Conservation (phyloP, 2,329 filamentous ascomycete genomes). For the Akanthomyces lecanii region DNA sequence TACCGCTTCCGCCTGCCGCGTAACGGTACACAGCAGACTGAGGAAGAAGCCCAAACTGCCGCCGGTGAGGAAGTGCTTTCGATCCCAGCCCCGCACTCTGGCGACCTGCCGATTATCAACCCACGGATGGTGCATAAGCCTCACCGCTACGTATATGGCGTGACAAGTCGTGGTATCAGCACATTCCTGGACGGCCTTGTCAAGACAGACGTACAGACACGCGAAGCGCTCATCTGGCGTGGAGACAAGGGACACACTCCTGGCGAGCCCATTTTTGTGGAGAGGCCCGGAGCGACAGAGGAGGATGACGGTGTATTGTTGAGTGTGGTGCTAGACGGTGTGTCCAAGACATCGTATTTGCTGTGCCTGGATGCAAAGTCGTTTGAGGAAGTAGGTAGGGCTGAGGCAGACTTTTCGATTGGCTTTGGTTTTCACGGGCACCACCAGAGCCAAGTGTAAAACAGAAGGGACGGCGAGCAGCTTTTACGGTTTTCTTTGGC, state of each 20-base stretch:
- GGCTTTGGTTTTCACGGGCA: constrained; percentile 63
- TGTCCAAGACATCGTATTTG: constrained; percentile 57
- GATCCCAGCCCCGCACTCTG: constrained; percentile 49
- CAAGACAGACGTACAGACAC: constrained; percentile 59
- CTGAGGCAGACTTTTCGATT: constrained; percentile 57
- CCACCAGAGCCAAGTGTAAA: constrained; percentile 29
- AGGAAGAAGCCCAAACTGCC: constrained; percentile 19
- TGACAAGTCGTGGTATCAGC: constrained; percentile 52
- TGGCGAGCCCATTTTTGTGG: constrained; percentile 65
- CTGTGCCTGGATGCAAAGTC: constrained; percentile 60
- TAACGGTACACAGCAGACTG: not conserved
- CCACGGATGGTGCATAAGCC: constrained; percentile 46
- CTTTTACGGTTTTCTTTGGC: not conserved
- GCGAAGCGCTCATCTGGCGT: constrained; percentile 53
- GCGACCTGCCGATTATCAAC: constrained; percentile 66
- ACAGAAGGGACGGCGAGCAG: not conserved
- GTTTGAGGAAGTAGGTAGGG: constrained; percentile 60
- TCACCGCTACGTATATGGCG: constrained; percentile 59
- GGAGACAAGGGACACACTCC: constrained; percentile 57
- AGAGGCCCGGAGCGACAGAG: constrained; percentile 35
- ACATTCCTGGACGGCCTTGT: constrained; percentile 59
- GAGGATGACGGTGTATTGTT: constrained; percentile 64
- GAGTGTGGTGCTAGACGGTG: constrained; percentile 60
- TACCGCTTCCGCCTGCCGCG: constrained; percentile 39
- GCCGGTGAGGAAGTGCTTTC: constrained; percentile 35